These are phyloP conservation scores for Fusarium longipes DNA, from an alignment of 2,329 filamentous ascomycete genomes.

Conservation along the genomic window DNA sequence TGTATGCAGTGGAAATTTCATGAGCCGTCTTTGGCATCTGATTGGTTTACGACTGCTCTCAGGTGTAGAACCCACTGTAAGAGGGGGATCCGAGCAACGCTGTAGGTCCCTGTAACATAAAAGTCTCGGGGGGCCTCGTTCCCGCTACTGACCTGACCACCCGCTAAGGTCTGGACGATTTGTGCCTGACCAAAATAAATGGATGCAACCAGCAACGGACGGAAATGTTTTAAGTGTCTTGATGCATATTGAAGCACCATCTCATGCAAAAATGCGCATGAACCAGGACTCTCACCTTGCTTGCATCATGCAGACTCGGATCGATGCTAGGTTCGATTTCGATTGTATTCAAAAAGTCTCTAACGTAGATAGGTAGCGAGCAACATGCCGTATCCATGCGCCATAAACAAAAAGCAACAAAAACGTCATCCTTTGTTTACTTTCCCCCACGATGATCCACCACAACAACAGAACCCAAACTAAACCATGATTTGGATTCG, in stretches of 20 bases:
- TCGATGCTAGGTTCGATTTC: conserved; percentile 5
- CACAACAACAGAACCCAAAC: conserved; percentile 19
- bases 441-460: conserved; percentile 39
- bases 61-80: conserved; percentile 26
- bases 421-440: conserved; percentile 45
- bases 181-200: conserved; percentile 20
- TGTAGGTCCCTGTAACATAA: conserved; percentile 21
- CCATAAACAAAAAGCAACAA: conserved; percentile 35
- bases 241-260: conserved; percentile 33
- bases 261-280: conserved; percentile 37
- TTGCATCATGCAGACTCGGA: conserved; percentile 25
- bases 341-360: conserved; percentile 1
- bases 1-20: conserved; percentile 35
- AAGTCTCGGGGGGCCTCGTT: conserved; percentile 23
- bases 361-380: background rate
- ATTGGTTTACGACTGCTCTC: conserved; percentile 25
- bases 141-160: conserved; percentile 21
- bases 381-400: conserved; percentile 15
- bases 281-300: conserved; percentile 24
- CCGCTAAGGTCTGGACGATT: conserved; percentile 3
- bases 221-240: background rate
- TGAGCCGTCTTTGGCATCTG: conserved; percentile 1
- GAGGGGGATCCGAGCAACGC: conserved; percentile 15
- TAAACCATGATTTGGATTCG: conserved; percentile 17
- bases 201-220: conserved; percentile 15